These are phyloP conservation scores for Actinomucor elegans DNA, from an alignment of 371 early-diverging fungal genomes.

Conservation along the genomic window DNA sequence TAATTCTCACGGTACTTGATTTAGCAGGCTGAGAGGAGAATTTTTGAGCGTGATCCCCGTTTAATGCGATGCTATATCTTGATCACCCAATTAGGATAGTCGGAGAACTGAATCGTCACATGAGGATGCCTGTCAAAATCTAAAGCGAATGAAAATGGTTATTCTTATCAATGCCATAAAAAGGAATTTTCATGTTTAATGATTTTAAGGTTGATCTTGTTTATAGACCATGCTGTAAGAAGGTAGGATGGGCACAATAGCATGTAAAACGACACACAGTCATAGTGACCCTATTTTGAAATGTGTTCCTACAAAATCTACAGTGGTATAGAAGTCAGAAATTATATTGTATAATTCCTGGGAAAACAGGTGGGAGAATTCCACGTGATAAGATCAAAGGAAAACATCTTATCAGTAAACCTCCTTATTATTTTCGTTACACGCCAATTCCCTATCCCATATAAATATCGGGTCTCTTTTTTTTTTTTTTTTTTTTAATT, in stretches of 20 bases:
- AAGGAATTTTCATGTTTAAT: constrained; percentile 8
- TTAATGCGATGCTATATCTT: neutral
- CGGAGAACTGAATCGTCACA: constrained; percentile 6
- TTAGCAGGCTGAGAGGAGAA: constrained; percentile 2
- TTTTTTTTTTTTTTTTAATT: constrained; percentile 8
- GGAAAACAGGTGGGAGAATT: constrained; percentile 28
- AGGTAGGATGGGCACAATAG: no score
- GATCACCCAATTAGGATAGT: constrained; percentile 1
- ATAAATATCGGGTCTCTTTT: constrained; percentile 1
- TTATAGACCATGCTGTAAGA: neutral
- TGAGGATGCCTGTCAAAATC: constrained; percentile 20
- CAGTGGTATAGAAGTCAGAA: constrained; percentile 2
- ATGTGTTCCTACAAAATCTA: no score
- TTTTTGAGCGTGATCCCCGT: constrained; percentile 5
- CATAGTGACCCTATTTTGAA: no score
- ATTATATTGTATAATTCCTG: constrained; percentile 18
- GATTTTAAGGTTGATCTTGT: neutral
- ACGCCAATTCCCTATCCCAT: constrained; percentile 15
- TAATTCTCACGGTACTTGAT: constrained; percentile 13
- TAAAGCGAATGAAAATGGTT: constrained; percentile 28
- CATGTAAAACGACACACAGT: no score
- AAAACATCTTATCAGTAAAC: constrained; percentile 41
- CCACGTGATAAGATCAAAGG: constrained; percentile 48
- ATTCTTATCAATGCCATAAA: constrained; percentile 24
- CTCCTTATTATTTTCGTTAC: constrained; percentile 36